phyloP scores from a whole-genome alignment of 257 asterid genomes.

The Plantago ovata region DNA sequence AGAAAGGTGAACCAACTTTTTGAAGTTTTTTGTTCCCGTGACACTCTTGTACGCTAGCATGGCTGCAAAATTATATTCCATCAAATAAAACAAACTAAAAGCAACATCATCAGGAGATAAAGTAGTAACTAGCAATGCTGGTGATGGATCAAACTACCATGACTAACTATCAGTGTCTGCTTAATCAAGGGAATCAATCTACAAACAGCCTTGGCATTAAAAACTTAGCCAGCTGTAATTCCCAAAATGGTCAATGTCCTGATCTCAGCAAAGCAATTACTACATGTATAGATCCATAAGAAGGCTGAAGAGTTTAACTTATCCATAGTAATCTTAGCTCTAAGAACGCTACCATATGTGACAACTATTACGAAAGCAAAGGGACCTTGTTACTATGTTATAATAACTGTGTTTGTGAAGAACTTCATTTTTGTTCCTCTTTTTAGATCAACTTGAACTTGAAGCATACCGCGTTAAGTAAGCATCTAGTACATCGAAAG shows the following conservation, averaged over 20 bases:
- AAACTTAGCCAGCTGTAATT: not conserved
- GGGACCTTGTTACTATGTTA: no score
- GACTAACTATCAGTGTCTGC: not conserved
- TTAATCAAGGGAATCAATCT: not conserved
- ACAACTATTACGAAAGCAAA: no score
- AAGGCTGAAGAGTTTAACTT: no score
- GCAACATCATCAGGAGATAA: not conserved
- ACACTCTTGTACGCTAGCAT: constrained; percentile 82
- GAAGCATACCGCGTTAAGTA: no score
- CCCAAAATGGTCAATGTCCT: not conserved
- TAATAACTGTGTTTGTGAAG: no score
- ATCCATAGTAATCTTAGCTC: no score
- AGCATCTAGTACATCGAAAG: no score
- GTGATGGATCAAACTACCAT: not conserved
- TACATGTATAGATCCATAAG: no score
- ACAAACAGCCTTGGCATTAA: not conserved
- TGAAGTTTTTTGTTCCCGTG: constrained; percentile 62
- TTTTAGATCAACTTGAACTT: no score
- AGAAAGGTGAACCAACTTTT: constrained; percentile 64
- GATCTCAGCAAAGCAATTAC: not conserved
- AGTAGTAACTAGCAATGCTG: not conserved
- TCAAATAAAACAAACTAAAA: constrained; percentile 14
- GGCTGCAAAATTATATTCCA: constrained; percentile 43
- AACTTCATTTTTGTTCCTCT: no score
- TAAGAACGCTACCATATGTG: not conserved